Evolutionary conservation across 257 asterid genomes (phyloP).

Genomic region (Solanum chilense): DNA sequence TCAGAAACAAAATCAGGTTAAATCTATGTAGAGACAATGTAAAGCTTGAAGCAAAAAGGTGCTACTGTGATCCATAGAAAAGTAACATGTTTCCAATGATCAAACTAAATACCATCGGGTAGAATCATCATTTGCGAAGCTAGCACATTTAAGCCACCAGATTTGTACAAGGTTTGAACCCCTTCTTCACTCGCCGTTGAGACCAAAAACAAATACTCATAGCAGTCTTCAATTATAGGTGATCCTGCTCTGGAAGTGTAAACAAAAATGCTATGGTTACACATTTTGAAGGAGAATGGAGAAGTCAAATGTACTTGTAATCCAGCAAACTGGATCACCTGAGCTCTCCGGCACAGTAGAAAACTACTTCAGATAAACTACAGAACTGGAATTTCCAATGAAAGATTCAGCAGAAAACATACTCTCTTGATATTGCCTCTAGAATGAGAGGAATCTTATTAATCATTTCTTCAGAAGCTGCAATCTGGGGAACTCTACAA

Average conservation of each 20-base stretch:
- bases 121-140: constrained; percentile 51
- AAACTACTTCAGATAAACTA: not conserved
- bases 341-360: not conserved
- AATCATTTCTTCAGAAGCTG: constrained; percentile 56
- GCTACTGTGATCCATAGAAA: not conserved
- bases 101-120: constrained; percentile 44
- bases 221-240: constrained; percentile 59
- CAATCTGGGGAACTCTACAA: constrained; percentile 63
- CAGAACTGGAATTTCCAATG: not conserved
- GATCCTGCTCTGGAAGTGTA: constrained; percentile 35
- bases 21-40: not conserved
- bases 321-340: not conserved
- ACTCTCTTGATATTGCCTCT: constrained; percentile 45
- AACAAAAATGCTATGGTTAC: constrained; percentile 4
- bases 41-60: not conserved
- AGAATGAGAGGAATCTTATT: constrained; percentile 41
- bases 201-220: constrained; percentile 59
- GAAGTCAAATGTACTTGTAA: not conserved
- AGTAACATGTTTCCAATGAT: not conserved
- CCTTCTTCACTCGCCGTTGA: constrained; percentile 49
- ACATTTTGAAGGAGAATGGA: not conserved
- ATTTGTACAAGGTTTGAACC: constrained; percentile 29
- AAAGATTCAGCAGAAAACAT: constrained; percentile 3
- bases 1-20: not conserved
- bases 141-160: constrained; percentile 55